Conservation (phyloP, 139 green algal species). For the Chlorella sp. region DNA sequence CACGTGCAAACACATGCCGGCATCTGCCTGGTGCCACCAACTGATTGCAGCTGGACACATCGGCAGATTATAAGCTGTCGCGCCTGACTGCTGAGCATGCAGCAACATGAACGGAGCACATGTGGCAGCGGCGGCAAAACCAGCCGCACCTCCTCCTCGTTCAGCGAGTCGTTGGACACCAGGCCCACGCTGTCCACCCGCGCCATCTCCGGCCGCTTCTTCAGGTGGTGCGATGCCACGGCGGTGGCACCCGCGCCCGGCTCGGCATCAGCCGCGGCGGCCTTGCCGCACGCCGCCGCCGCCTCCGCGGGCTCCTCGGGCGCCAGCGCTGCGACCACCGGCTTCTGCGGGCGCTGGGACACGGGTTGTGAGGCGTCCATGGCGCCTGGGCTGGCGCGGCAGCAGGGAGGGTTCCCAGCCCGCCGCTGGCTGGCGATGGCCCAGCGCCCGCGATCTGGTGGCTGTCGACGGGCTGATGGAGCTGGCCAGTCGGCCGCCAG, state of each 20-base stretch:
- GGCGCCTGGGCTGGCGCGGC: background rate
- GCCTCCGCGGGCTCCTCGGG: background rate
- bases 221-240: background rate
- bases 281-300: constrained; percentile 6
- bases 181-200: constrained; percentile 26
- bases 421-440: background rate
- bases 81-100: too few species aligned
- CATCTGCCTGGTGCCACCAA: too few species aligned
- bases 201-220: constrained; percentile 10
- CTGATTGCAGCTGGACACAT: too few species aligned
- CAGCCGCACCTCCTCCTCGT: constrained; percentile 59
- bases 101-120: too few species aligned
- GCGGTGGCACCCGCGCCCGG: background rate
- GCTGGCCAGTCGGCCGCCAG: background rate
- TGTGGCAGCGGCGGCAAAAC: constrained; percentile 17
- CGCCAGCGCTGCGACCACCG: background rate
- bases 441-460: background rate
- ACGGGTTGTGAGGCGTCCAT: background rate
- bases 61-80: too few species aligned
- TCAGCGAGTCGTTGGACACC: constrained; percentile 42
- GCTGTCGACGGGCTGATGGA: background rate
- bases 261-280: background rate
- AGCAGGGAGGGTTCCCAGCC: background rate
- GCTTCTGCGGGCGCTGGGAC: background rate
- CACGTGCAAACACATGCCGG: too few species aligned